Percentiles rank a stretch among this genome's conserved stretches.
These are phyloP conservation scores for Coniophora puteana DNA, from an alignment of 1,284 basidiomycete genomes.

Conservation along the genomic window DNA sequence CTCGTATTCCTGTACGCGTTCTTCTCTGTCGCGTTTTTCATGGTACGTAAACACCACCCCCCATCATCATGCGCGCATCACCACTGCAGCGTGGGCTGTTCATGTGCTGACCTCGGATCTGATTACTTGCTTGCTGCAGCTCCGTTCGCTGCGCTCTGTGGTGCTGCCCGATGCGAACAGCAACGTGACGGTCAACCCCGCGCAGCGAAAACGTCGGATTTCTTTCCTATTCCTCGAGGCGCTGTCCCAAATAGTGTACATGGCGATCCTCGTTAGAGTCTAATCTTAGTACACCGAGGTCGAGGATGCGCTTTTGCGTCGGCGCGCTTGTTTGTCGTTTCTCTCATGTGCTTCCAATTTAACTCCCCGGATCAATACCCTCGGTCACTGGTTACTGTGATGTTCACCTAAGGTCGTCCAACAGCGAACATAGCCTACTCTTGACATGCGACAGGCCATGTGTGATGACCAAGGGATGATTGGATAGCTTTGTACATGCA, in stretches of 20 bases:
- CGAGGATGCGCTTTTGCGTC: not conserved
- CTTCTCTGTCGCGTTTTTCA: slow-evolving; percentile 90
- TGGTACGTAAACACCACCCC: slow-evolving; percentile 50
- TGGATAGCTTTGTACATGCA: too few relatives aligned
- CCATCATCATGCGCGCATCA: not conserved
- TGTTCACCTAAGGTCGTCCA: too few relatives aligned
- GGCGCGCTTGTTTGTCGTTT: too few relatives aligned
- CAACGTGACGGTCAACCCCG: slow-evolving; percentile 67
- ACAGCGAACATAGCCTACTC: too few relatives aligned
- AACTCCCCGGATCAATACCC: too few relatives aligned
- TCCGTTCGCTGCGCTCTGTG: slow-evolving; percentile 88
- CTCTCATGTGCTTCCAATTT: too few relatives aligned
- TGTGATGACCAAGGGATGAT: too few relatives aligned
- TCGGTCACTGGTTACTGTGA: too few relatives aligned
- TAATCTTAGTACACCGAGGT: slow-evolving; percentile 19
- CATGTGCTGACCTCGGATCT: slow-evolving; percentile 2
- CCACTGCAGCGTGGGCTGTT: slow-evolving; percentile 1
- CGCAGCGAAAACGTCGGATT: slow-evolving; percentile 79
- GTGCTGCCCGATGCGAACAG: slow-evolving; percentile 64
- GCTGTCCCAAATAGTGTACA: slow-evolving; percentile 78
- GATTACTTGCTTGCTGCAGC: slow-evolving; percentile 37
- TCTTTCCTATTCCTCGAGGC: slow-evolving; percentile 79
- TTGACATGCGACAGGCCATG: too few relatives aligned
- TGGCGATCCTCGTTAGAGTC: slow-evolving; percentile 70
- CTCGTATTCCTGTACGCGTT: slow-evolving; percentile 82